Base-by-base conservation (phyloP, 345 rosid species). In the Gossypium sturtianum region DNA sequence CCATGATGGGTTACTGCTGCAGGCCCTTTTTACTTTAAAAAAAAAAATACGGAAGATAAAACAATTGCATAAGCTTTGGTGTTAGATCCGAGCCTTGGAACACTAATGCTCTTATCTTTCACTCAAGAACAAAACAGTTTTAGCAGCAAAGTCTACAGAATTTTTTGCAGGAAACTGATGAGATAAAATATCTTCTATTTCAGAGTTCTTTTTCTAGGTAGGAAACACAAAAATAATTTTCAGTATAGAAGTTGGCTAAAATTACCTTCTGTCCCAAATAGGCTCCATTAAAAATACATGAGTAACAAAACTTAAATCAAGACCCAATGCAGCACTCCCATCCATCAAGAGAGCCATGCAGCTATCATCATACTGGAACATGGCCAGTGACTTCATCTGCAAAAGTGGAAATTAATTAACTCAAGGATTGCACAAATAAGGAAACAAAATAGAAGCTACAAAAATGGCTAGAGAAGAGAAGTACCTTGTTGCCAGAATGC, bases 341-440 rank as follows among this genome's bases (percentile, higher is more conserved):
- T 95, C 99, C 99, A 95, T 93, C 82, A 93, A 70, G 76, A 93
- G 96, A 75, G 90, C 98, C 89, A 87, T 84, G 81, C 98, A 90
- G 43, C 80, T 78, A 38, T 79, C 76, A 80, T 93, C 97, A 41
- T 90, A 79, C 82, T 83, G 88, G 86, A 95, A 93, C 52, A 66
- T 83, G 66, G 89, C 82, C 64, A 93, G 86, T 20, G 92, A 84
- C 73, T 91, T 93, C 86, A 87, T 86, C 97, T 95, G 83, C 70
- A 84, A 16, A 73, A 63, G 67, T 10, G 41, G 78, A 83, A 78
- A 57, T 47, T 45, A 65, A 76, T 59, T 10, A 67, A 49, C 45
- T 52, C 23, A 82, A 22, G 69, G 43, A 23, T 41, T 59, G 67
- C 75, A 61, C 29, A 64, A 43, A 53, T 47, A 80, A 67, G 71